phyloP scores from a whole-genome alignment of 345 rosid species.

The Camelina hispida region DNA sequence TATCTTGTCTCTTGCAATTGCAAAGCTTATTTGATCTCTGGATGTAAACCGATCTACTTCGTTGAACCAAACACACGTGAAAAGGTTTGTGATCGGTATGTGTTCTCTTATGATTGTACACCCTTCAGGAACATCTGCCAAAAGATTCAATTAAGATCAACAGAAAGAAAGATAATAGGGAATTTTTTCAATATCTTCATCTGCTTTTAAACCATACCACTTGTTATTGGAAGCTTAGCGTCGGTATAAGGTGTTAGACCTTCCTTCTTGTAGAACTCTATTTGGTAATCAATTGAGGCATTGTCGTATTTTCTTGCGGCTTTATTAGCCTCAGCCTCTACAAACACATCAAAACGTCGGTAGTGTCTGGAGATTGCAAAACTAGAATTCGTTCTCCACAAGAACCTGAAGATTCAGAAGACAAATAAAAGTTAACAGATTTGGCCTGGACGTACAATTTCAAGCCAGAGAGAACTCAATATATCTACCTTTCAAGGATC shows the following conservation, averaged over 20 bases:
- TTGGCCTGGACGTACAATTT: not conserved
- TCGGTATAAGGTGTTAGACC: conserved; percentile 77
- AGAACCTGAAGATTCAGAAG: conserved; percentile 57
- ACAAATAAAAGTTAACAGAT: not conserved
- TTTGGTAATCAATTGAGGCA: conserved; percentile 75
- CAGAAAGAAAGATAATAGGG: not conserved
- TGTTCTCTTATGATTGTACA: conserved; percentile 86
- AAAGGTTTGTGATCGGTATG: conserved; percentile 75
- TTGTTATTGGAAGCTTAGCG: conserved; percentile 86
- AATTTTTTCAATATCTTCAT: not conserved
- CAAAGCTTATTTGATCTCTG: conserved; percentile 90
- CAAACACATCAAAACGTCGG: conserved; percentile 80
- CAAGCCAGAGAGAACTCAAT: not conserved
- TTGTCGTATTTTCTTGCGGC: conserved; percentile 86
- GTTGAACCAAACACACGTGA: conserved; percentile 92
- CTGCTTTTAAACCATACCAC: conserved; percentile 55
- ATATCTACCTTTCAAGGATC: conserved; percentile 74
- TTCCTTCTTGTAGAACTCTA: conserved; percentile 77
- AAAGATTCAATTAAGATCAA: conserved; percentile 23
- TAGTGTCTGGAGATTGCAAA: conserved; percentile 89
- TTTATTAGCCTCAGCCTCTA: conserved; percentile 92
- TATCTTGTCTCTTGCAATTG: conserved; percentile 83
- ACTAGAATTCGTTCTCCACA: conserved; percentile 78
- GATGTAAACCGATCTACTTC: conserved; percentile 93
- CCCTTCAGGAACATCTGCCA: conserved; percentile 97